Percentiles rank a stretch among this genome's conserved stretches.
Evolutionary conservation across 805 yeast genomes (phyloP).

Genomic region (Clavispora santaluciae): DNA sequence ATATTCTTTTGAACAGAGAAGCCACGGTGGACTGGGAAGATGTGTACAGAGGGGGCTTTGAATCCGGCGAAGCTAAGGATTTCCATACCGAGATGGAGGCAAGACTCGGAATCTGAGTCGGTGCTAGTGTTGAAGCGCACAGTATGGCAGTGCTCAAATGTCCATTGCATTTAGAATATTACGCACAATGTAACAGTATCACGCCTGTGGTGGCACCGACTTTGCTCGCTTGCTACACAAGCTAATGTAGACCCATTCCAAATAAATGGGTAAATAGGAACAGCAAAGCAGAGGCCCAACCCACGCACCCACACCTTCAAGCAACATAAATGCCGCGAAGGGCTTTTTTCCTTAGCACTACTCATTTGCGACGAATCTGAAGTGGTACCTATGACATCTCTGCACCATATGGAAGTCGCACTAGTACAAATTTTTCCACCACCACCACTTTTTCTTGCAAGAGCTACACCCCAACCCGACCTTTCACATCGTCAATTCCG

Average conservation of each 20-base stretch:
- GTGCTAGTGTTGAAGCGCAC: neutral
- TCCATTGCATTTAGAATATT: neutral
- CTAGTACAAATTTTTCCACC: slow-evolving; percentile 5
- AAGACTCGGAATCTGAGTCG: slow-evolving; percentile 45
- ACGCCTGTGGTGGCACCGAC: no score
- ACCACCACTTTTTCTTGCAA: neutral
- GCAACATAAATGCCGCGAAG: no score
- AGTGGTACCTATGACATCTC: neutral
- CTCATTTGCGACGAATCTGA: neutral
- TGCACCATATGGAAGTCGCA: slow-evolving; percentile 1
- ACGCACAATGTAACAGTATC: no score
- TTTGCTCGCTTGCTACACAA: no score
- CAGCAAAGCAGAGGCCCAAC: no score
- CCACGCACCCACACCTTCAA: no score
- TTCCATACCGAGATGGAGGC: slow-evolving; percentile 74
- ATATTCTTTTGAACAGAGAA: slow-evolving; percentile 76
- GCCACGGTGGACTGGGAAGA: slow-evolving; percentile 90
- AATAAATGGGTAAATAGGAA: no score
- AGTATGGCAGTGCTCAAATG: neutral
- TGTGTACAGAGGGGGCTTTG: slow-evolving; percentile 60
- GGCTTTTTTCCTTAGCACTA: no score
- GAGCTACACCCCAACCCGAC: neutral
- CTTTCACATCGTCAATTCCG: slow-evolving; percentile 7
- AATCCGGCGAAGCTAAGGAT: slow-evolving; percentile 40
- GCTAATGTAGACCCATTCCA: no score